These are phyloP conservation scores for Colletotrichum camelliae DNA, from an alignment of 2,329 filamentous ascomycete genomes.

Conservation along the genomic window DNA sequence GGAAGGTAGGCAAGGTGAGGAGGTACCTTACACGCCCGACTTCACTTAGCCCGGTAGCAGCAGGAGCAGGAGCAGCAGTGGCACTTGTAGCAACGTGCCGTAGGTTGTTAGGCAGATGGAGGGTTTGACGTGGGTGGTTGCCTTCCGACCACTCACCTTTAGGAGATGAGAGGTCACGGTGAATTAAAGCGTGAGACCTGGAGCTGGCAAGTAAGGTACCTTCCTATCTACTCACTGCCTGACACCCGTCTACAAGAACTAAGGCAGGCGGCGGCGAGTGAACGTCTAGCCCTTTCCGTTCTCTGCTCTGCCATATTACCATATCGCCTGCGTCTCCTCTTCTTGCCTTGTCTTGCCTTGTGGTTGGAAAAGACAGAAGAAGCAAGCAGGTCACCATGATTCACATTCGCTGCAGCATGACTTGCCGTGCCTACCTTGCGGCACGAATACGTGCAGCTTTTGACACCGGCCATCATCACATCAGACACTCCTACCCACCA, in stretches of 20 bases:
- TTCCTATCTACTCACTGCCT: not conserved
- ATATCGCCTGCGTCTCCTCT: not conserved
- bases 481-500: not conserved
- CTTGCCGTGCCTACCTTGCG: not conserved
- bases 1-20: not conserved
- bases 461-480: not conserved
- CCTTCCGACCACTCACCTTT: not conserved
- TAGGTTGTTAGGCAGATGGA: not conserved
- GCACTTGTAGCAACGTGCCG: not conserved
- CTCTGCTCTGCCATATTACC: not conserved
- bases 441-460: not conserved
- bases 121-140: not conserved
- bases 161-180: not conserved
- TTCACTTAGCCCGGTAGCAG: not conserved
- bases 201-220: not conserved
- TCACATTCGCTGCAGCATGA: not conserved
- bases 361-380: not conserved
- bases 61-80: not conserved
- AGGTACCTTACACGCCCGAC: not conserved
- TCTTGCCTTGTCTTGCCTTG: not conserved
- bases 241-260: not conserved
- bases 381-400: not conserved
- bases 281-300: not conserved
- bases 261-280: not conserved
- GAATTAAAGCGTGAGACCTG: not conserved